Conservation (phyloP, 805 yeast genomes). For the Debaryomyces castellii region DNA sequence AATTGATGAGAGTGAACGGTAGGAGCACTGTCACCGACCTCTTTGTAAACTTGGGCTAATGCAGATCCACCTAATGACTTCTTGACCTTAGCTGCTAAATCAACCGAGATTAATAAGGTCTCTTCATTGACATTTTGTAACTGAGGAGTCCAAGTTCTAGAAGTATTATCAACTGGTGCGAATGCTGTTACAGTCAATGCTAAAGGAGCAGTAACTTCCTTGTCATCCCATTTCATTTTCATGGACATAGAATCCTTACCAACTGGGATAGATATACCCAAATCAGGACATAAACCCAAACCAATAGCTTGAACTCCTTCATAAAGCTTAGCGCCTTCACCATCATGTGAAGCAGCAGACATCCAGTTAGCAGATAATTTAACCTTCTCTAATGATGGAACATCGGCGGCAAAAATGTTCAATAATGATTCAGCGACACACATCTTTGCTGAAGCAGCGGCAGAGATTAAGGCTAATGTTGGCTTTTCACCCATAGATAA, state of each 20-base stretch:
- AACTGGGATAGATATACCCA: conserved; percentile 91
- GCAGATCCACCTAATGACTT: conserved; percentile 88
- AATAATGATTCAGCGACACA: conserved; percentile 92
- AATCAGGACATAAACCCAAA: conserved; percentile 86
- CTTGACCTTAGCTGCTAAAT: conserved; percentile 56
- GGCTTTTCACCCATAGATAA: conserved; percentile 98
- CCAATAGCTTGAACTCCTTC: conserved; percentile 98
- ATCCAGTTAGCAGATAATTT: conserved; percentile 98
- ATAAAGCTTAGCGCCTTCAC: conserved; percentile 92
- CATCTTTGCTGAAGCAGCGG: conserved; percentile 91
- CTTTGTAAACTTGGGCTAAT: conserved; percentile 87
- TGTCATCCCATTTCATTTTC: conserved; percentile 96
- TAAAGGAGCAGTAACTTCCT: conserved; percentile 94
- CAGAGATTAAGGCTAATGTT: conserved; percentile 78
- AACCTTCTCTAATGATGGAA: conserved; percentile 68
- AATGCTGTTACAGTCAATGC: conserved; percentile 90
- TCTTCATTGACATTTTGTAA: conserved; percentile 51
- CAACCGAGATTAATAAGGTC: conserved; percentile 74
- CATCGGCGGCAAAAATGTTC: conserved; percentile 87
- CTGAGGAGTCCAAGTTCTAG: conserved; percentile 94
- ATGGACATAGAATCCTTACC: conserved; percentile 99
- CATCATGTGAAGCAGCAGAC: conserved; percentile 93
- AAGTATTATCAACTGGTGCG: conserved; percentile 79
- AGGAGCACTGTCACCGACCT: conserved; percentile 82
- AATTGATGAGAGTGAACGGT: conserved; percentile 67